phyloP scores from a whole-genome alignment of 2,329 filamentous ascomycete genomes.

The Penicillium sp. region DNA sequence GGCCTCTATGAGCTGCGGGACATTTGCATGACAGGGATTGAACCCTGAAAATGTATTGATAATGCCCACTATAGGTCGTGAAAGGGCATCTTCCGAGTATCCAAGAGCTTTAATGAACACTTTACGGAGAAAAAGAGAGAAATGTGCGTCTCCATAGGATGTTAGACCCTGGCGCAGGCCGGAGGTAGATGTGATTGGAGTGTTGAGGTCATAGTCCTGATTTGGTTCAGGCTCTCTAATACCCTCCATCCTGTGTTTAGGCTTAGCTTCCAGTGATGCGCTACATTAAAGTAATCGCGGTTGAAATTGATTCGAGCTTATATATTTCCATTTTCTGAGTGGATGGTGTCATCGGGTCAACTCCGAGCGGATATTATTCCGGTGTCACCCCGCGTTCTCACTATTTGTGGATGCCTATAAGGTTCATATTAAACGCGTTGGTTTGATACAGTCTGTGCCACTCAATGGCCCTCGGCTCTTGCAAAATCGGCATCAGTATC shows the following conservation, averaged over 20 bases:
- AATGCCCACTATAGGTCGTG: conserved; percentile 71
- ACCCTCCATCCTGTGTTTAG: conserved; percentile 3
- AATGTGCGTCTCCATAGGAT: conserved; percentile 72
- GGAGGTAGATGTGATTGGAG: conserved; percentile 50
- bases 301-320: conserved; percentile 8
- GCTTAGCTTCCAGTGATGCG: background rate
- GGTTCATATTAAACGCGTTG: background rate
- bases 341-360: conserved; percentile 27
- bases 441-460: background rate
- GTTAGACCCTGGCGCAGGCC: conserved; percentile 67
- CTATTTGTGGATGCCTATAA: background rate
- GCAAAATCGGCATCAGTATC: too few species aligned
- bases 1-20: conserved; percentile 70
- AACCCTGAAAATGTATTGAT: conserved; percentile 72
- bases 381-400: conserved; percentile 5
- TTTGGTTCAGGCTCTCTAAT: conserved; percentile 8
- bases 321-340: conserved; percentile 16
- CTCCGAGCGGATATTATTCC: conserved; percentile 26
- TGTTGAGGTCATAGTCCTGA: conserved; percentile 61
- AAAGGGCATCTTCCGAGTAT: conserved; percentile 70
- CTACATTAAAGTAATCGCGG: background rate
- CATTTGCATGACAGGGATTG: conserved; percentile 74
- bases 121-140: conserved; percentile 72
- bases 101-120: conserved; percentile 77
- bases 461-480: too few species aligned